Percentiles rank a stretch among this genome's conserved stretches.
phyloP scores from a whole-genome alignment of 805 yeast species.

The Debaryomyces maramus region DNA sequence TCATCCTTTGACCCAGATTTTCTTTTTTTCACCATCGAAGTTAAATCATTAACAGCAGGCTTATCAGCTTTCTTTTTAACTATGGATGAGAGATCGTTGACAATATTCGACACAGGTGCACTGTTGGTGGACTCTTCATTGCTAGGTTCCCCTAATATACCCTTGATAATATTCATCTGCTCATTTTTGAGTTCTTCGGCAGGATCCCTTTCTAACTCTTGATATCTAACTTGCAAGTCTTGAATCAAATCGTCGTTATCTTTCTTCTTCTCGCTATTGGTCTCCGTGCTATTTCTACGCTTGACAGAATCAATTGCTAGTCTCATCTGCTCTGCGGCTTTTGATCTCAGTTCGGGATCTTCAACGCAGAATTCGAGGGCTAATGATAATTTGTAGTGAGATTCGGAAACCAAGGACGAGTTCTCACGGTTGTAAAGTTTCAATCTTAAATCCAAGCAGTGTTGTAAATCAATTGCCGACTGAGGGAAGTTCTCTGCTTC shows the following conservation, averaged over 20 bases:
- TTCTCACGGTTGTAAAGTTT: constrained; percentile 48
- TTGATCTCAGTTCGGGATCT: constrained; percentile 43
- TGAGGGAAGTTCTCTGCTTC: constrained; percentile 87
- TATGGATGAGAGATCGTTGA: constrained; percentile 59
- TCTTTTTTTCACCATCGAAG: constrained; percentile 63
- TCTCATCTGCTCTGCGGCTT: constrained; percentile 56
- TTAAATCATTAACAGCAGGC: constrained; percentile 56
- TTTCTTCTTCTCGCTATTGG: constrained; percentile 40
- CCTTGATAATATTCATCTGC: constrained; percentile 54
- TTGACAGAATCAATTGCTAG: constrained; percentile 49
- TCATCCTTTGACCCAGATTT: constrained; percentile 17
- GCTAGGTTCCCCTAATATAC: constrained; percentile 53
- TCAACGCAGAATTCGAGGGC: constrained; percentile 74
- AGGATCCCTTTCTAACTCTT: constrained; percentile 56
- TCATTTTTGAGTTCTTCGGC: constrained; percentile 48
- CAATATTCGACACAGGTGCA: constrained; percentile 21
- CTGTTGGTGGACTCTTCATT: constrained; percentile 19
- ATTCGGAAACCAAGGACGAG: constrained; percentile 67
- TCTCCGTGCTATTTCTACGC: constrained; percentile 40
- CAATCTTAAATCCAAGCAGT: constrained; percentile 54
- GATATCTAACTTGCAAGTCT: constrained; percentile 56
- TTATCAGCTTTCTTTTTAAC: constrained; percentile 40
- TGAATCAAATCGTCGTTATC: constrained; percentile 48
- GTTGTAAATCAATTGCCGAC: constrained; percentile 67
- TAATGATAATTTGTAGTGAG: constrained; percentile 76